Evolutionary conservation across 1,139 yeast species (phyloP).

Genomic region (Yarrowia galli): DNA sequence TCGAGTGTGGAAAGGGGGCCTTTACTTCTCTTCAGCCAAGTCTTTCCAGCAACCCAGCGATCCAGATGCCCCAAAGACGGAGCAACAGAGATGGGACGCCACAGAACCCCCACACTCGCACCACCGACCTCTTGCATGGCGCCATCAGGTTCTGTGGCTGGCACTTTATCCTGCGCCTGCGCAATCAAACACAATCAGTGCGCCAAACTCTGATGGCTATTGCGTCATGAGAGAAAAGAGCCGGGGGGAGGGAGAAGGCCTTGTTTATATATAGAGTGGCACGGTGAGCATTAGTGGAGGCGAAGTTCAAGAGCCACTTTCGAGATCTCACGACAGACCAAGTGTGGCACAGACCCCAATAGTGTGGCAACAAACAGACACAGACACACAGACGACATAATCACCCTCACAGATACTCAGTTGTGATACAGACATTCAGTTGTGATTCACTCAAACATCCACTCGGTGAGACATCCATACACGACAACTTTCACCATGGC

Average conservation of each 20-base stretch:
- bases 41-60: not conserved
- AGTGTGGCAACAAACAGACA: no score
- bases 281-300: no score
- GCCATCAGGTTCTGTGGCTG: slow-evolving; percentile 31
- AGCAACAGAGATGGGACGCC: not conserved
- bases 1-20: not conserved
- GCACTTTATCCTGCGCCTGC: slow-evolving; percentile 33
- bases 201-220: slow-evolving; percentile 28
- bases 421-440: no score
- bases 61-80: not conserved
- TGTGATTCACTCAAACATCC: no score
- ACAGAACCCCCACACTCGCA: not conserved
- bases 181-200: slow-evolving; percentile 37
- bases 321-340: not conserved
- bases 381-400: not conserved
- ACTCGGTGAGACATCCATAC: no score
- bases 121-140: not conserved
- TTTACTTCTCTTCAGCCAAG: not conserved
- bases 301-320: not conserved
- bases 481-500: not conserved
- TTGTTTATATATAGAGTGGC: not conserved
- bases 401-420: not conserved
- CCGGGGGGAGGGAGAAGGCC: not conserved
- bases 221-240: slow-evolving; percentile 12
- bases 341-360: no score